Evolutionary conservation across 2,329 filamentous ascomycete species (phyloP).

Genomic region (Fusarium scirpi): DNA sequence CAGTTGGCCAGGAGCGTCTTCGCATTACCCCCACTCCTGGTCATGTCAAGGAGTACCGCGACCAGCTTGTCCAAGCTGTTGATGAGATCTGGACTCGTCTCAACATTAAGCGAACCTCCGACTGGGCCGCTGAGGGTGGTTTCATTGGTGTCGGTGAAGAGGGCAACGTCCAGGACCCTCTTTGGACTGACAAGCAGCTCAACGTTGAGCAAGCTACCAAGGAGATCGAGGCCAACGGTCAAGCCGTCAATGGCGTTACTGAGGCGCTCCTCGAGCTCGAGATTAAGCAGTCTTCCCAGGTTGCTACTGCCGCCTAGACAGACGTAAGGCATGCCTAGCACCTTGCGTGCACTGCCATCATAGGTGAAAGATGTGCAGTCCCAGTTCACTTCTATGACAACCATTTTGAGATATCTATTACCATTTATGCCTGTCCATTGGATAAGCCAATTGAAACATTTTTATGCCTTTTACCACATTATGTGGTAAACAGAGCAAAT

Average conservation of each 20-base stretch:
- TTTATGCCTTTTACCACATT: conserved; percentile 16
- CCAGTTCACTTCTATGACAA: conserved; percentile 41
- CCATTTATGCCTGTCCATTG: conserved; percentile 25
- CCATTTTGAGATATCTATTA: conserved; percentile 38
- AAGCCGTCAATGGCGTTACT: conserved; percentile 59
- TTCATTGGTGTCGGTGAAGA: conserved; percentile 93
- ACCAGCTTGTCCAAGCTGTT: conserved; percentile 85
- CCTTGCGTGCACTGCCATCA: conserved; percentile 3
- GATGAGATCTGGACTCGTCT: conserved; percentile 91
- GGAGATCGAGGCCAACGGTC: conserved; percentile 66
- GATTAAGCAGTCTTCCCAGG: conserved; percentile 50
- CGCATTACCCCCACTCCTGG: conserved; percentile 96
- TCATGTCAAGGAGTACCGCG: conserved; percentile 85
- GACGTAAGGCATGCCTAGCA: not conserved
- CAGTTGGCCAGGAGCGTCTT: conserved; percentile 95
- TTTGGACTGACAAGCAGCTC: conserved; percentile 93
- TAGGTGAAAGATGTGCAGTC: conserved; percentile 17
- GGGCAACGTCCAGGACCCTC: conserved; percentile 71
- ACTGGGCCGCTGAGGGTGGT: conserved; percentile 91
- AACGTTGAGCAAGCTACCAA: conserved; percentile 75
- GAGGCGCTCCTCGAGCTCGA: conserved; percentile 71
- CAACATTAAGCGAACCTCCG: conserved; percentile 89
- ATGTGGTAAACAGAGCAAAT: conserved; percentile 18
- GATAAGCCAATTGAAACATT: conserved; percentile 41
- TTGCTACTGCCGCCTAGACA: conserved; percentile 47